Conservation (phyloP, 257 asterid genomes). For the Solanum tarapatanum region DNA sequence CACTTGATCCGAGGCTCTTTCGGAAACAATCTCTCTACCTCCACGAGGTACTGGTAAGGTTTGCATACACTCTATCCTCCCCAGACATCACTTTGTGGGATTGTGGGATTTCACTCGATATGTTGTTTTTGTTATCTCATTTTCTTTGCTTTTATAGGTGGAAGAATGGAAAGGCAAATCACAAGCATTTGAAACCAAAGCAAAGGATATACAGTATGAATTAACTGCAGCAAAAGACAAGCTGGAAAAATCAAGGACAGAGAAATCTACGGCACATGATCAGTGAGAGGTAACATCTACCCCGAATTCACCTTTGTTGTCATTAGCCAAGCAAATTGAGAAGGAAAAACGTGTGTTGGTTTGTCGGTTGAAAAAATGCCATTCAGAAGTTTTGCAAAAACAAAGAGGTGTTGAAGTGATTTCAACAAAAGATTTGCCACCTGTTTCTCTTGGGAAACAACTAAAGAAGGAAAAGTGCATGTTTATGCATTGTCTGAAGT, state of each 20-base stretch:
- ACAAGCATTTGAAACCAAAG: slow-evolving; percentile 35
- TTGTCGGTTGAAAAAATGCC: not conserved
- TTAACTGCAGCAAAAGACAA: slow-evolving; percentile 21
- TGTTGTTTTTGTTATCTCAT: no score
- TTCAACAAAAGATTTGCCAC: slow-evolving; percentile 12
- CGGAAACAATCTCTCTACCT: no score
- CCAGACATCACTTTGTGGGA: no score
- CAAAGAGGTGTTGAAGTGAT: not conserved
- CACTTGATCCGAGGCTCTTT: no score
- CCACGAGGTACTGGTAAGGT: no score
- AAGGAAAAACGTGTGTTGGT: slow-evolving; percentile 16
- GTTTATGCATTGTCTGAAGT: slow-evolving; percentile 21
- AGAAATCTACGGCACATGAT: not conserved
- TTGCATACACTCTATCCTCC: no score
- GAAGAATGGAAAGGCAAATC: slow-evolving; percentile 64
- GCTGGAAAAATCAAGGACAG: slow-evolving; percentile 15
- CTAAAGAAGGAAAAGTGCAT: slow-evolving; percentile 58
- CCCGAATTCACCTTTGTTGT: slow-evolving; percentile 8
- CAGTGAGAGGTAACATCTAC: not conserved
- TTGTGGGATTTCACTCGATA: no score
- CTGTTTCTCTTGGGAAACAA: slow-evolving; percentile 58
- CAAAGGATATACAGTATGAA: slow-evolving; percentile 18
- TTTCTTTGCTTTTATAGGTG: slow-evolving; percentile 24
- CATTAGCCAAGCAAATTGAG: slow-evolving; percentile 25
- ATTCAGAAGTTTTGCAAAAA: not conserved